Base-by-base conservation (phyloP, 208 protist species). In the Crithidia thermophila region DNA sequence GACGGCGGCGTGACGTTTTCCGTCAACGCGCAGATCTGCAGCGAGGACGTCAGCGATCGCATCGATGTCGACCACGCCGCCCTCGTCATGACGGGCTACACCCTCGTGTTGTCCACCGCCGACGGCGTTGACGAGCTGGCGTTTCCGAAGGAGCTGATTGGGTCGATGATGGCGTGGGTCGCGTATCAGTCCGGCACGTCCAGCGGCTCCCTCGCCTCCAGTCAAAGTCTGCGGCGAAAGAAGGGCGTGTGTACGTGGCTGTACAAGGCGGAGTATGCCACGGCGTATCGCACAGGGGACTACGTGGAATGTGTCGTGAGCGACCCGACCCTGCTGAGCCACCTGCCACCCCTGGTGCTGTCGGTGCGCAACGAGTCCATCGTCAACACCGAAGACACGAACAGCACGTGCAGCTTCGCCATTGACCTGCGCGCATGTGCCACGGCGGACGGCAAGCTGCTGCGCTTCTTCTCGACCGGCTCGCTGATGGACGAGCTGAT, bases 121-220 rank as follows among this genome's bases (percentile, higher is more conserved):
- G 58, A 62, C 23, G 62, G 76, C n/a, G 74, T 76, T 2, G 61
- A 73, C 1, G 20, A 36, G 11, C 13, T 93, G n/a, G 23, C 73
- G 1, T 58, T 93, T 18, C 87, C 87, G 0, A 52, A 40, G n/a
- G 82, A 90, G 67, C 58, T 90, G 9, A 89, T 93, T 27, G 53
- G 64, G 14, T 27, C 42, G 23, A 56, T 92, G 7, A 51, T 56
- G 13, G 60, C 76, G 33, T 92, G 86, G 83, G 61, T 88, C 3
- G 59, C 62, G 0, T 33, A 1, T 4, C 7, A 10, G 1, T 6
- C n/a, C 18, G 45, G 49, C 36, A 43, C n/a, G 14, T 59, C 28
- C 46, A 20, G 33, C 20, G 52, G n/a, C n/a, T n/a, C n/a, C n/a
- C n/a, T n/a, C n/a, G n/a, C n/a, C n/a, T n/a, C n/a, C n/a, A n/a